These are phyloP conservation scores for Colletotrichum tropicale DNA, from an alignment of 2,329 filamentous ascomycete species.

Conservation along the genomic window DNA sequence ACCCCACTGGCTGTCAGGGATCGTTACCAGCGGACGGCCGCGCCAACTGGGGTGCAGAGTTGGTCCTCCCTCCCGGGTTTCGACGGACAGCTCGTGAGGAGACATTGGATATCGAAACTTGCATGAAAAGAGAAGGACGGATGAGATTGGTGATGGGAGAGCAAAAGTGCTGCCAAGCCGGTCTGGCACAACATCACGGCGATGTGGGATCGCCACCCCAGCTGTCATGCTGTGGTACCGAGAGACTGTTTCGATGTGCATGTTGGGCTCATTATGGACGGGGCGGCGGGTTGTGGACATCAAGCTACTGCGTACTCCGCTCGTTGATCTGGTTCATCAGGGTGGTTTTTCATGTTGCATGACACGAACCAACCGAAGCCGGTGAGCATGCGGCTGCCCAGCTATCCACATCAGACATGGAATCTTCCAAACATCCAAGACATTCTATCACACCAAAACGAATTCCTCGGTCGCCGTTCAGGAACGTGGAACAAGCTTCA, in stretches of 20 bases:
- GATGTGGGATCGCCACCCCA: neutral
- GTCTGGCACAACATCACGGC: neutral
- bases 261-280: neutral
- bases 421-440: neutral
- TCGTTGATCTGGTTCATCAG: neutral
- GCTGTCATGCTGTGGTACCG: neutral
- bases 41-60: neutral
- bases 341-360: neutral
- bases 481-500: neutral
- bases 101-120: neutral
- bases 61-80: neutral
- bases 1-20: neutral
- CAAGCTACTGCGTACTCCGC: neutral
- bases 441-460: neutral
- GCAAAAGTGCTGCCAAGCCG: neutral
- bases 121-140: slow-evolving; percentile 4
- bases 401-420: neutral
- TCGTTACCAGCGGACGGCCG: neutral
- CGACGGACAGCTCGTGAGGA: neutral
- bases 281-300: neutral
- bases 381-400: neutral
- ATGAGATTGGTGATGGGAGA: neutral
- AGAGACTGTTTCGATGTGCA: neutral
- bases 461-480: neutral
- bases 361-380: neutral